Conservation (phyloP, 2,329 filamentous ascomycete genomes). For the Curvularia verruculosa region DNA sequence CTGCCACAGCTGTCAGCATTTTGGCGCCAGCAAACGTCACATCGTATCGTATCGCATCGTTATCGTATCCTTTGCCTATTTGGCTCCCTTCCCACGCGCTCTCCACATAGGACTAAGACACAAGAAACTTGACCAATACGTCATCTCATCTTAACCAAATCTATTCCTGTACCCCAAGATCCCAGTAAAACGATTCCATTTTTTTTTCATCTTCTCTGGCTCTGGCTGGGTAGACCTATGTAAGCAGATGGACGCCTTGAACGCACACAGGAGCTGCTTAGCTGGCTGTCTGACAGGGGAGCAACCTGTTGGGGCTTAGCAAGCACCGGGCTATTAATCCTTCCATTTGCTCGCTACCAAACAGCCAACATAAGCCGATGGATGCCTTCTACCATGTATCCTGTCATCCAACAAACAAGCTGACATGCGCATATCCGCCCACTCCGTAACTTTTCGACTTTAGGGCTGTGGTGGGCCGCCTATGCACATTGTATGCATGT, state of each 20-base stretch:
- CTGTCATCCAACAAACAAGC: not conserved
- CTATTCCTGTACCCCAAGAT: not conserved
- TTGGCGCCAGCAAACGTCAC: not conserved
- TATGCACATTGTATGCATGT: not conserved
- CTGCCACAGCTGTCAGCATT: not conserved
- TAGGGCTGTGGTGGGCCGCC: not conserved
- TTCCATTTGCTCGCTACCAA: slow-evolving; percentile 3
- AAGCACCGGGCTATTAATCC: not conserved
- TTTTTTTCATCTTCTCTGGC: not conserved
- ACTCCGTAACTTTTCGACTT: slow-evolving; percentile 1
- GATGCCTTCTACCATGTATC: not conserved
- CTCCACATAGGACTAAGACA: too few species aligned
- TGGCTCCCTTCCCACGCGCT: too few species aligned
- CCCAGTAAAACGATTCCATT: not conserved
- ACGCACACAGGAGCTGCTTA: too few species aligned
- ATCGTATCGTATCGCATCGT: not conserved
- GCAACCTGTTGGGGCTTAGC: not conserved
- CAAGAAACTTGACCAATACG: not conserved
- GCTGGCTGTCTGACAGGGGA: not conserved
- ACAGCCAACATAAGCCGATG: not conserved
- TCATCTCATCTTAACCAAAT: not conserved
- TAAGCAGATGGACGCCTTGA: too few species aligned
- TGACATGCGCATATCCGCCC: not conserved
- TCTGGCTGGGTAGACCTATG: too few species aligned
- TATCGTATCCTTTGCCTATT: too few species aligned